Base-by-base conservation (phyloP, 768 basidiomycete species). In the Podaxis mareebaensis region DNA sequence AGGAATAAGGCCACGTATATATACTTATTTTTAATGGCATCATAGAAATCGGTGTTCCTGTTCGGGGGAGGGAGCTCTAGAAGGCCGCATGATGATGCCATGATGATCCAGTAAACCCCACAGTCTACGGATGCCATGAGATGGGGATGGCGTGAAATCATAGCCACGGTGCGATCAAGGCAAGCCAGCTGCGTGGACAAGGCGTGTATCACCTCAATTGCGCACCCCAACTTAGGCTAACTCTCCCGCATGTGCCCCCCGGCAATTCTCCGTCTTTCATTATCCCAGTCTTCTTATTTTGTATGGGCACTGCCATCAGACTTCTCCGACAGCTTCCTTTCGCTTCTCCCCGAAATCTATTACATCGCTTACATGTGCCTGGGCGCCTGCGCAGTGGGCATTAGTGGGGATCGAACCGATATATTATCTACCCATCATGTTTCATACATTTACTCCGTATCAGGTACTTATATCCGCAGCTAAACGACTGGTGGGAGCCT, bases 131-230 rank as follows among this genome's bases (percentile, higher is more conserved):
- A 20, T 3, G 48, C 6, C 17, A 24, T 49, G 48, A 24, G 15
- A 49, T 49, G 42, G 42, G 42, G 33, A 13, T 46, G 15, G 39
- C 15, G 20, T 44, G 26, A 28, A 42, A 20, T 22, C 15, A 13
- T 28, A 46, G 22, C 28, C 24, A 48, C 28, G 48, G 48, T 24
- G 8, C 48, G 48, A 49, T n/a, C n/a, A 49, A n/a, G 48, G 6
- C 48, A 44, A 22, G 36, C 53, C 15, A 33, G 28, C 57, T 12
- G 44, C 59, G 49, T 60, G 59, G 49, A 48, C n/a, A 11, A 60
- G 38, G 59, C 59, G 59, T 60, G 59, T 52, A 60, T 53, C 49
- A 49, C 4, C n/a, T 48, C 13, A n/a, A 8, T 46, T 6, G 15
- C 40, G 7, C 1, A 42, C 2, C 28, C 53, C 53, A 55, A 38